Evolutionary conservation across 306 rosid genomes (phyloP).

Genomic region (Echinosophora koreensis): DNA sequence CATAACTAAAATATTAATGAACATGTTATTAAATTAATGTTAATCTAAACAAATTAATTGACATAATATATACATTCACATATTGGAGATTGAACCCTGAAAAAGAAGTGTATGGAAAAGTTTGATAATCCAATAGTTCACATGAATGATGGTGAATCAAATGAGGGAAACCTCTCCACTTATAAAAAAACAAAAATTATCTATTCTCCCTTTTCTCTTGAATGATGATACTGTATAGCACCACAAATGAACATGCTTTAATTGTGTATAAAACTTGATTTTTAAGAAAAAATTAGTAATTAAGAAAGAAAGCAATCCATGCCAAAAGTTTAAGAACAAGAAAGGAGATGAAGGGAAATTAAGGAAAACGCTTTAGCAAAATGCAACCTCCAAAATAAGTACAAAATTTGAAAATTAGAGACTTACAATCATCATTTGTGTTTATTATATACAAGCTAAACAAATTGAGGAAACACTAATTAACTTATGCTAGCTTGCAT

Average conservation of each 20-base stretch:
- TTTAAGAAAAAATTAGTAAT: too few species aligned
- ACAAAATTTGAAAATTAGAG: too few species aligned
- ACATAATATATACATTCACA: neutral
- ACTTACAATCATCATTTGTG: neutral
- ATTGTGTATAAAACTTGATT: neutral
- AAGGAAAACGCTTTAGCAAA: neutral
- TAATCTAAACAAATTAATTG: neutral
- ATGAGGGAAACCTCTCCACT: neutral
- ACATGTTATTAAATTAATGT: neutral
- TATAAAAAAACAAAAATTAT: too few species aligned
- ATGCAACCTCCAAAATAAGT: neutral
- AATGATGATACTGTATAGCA: too few species aligned
- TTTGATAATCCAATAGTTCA: neutral
- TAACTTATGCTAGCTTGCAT: neutral
- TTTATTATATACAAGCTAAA: neutral
- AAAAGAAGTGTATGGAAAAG: neutral
- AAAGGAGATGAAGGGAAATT: neutral
- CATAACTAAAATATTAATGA: too few species aligned
- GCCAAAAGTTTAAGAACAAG: too few species aligned
- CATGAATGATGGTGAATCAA: neutral
- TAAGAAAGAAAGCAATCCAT: neutral
- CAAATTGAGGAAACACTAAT: neutral
- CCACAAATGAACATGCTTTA: neutral
- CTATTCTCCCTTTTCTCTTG: too few species aligned
- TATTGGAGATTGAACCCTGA: neutral